Evolutionary conservation across 768 basidiomycete species (phyloP), one percentile per base, ranked within the genome.

Genomic region (Lactifluus hygrophoroides): DNA sequence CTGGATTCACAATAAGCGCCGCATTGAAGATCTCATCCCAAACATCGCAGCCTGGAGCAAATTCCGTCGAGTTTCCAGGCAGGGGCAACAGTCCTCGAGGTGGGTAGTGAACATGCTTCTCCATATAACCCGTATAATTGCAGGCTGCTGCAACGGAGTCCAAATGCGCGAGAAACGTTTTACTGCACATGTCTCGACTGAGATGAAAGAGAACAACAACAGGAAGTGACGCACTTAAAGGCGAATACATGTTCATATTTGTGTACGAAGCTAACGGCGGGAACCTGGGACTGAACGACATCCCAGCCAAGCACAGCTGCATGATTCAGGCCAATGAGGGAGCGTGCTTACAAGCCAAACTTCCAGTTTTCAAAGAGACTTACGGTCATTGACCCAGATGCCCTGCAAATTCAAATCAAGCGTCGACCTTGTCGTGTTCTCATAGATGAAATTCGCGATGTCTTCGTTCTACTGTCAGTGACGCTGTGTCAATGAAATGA

Each of bases 381-480:
- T 64, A 87, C 87, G 84, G 71, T 89, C 86, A 27, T 76, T 74
- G 25, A 88, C 79, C 84, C 86, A 89, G 43, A 85, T 80, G 3
- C 87, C 88, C 65, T 82, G 81, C 25, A 89, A 74, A 30, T 76
- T 71, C 19, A 90, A 74, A 43, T 81, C 77, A 9, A 89, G 69
- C 0, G 69, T 66, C 0, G 61, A 66, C 1, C 23, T 51, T 23
- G 49, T 55, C 32, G 83, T 79, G 45, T 88, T 73, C 34, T 78
- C 76, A 64, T 83, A 87, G 46, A 90, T 86, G 66, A 76, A 85
- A 70, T 88, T 82, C 1, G 88, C 87, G 56, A 87, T 84, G 66
- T 89, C 87, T 89, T 34, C 0, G 9, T 7, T 14, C 46, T 16
- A 10, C 14, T 11, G 11, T 46, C 17, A 40, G 7, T 3, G n/a